A percentile compares a stretch with the other conserved stretches of the same genome.
Conservation (phyloP, 352 stramenopile genomes). For the Elongisporangium anandrum region DNA sequence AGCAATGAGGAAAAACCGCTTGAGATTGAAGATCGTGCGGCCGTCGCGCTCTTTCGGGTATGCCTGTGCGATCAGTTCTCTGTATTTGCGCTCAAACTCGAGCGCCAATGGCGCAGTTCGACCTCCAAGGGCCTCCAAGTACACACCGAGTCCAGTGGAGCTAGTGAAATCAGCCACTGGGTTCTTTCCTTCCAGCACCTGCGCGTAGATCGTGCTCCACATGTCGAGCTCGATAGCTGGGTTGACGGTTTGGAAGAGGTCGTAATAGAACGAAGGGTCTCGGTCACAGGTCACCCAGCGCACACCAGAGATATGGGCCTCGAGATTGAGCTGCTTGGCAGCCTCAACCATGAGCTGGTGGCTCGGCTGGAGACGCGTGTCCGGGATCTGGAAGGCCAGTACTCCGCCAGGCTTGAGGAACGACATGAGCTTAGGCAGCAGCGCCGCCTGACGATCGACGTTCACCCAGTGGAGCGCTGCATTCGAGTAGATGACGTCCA, state of each 20-base stretch:
- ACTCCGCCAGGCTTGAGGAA: conserved; percentile 62
- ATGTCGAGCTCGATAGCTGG: conserved; percentile 35
- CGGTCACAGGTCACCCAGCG: conserved; percentile 69
- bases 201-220: conserved; percentile 58
- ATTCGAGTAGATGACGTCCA: conserved; percentile 78
- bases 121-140: conserved; percentile 43
- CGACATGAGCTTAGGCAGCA: conserved; percentile 45
- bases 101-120: conserved; percentile 16
- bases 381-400: conserved; percentile 72
- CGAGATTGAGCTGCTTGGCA: conserved; percentile 30
- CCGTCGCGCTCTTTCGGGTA: conserved; percentile 61
- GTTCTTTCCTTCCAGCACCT: conserved; percentile 57
- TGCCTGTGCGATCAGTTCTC: conserved; percentile 40
- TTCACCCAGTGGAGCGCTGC: conserved; percentile 66
- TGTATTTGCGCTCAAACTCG: conserved; percentile 50
- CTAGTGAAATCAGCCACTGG: conserved; percentile 66
- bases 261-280: conserved; percentile 66
- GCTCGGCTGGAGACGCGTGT: conserved; percentile 57
- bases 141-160: conserved; percentile 50
- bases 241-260: conserved; percentile 38
- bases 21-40: conserved; percentile 58
- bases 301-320: conserved; percentile 34
- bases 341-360: conserved; percentile 57
- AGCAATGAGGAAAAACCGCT: conserved; percentile 65
- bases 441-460: conserved; percentile 31